Base-by-base conservation (phyloP, 1,284 basidiomycete genomes). In the Heimioporus retisporus region DNA sequence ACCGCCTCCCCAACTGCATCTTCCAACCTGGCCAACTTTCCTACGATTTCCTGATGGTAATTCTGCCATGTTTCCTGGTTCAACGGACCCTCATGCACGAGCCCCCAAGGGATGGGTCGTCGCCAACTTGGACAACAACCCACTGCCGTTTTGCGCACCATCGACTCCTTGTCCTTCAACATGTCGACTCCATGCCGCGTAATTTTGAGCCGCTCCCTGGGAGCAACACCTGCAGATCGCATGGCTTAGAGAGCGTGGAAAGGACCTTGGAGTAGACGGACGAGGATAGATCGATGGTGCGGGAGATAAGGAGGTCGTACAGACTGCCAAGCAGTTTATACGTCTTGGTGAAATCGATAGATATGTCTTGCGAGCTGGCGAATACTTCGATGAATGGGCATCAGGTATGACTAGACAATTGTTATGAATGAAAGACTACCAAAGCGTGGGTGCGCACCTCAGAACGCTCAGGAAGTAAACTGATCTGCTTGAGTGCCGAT, bases 331-430 rank as follows among this genome's bases (percentile, higher is more conserved):
- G 88, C 78, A 97, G 93, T 75, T 95, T 96, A 77, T 93, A 88
- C 57, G 87, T 87, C 68, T 92, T 88, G 60, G 88, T 84, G 48
- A 84, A 79, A 60, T 88, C 85, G 61, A 85, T 85, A 43, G 65
- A n/a, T 66, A 79, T 74, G 59, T 79, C 89, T 54, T 87, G 86
- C 3, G 87, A 85, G 56, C 81, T 97, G 93, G 50, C 86, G 84
- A 74, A 98, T 95, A 96, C 88, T 77, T 97, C 96, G 59, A 98
- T 88, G 64, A 98, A 96, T 95, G 48, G 98, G 94, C 91, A 99
- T 97, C 0, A 96, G 95, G 75, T 99, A 98, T 0, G 96, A 93
- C 94, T 96, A 68, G 16, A 46, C 18, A 44, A 31, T 14, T 21
- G 59, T 18, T 55, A 58, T 61, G 23, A 66, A 31, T 25, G 53